Percentiles rank a stretch among this genome's conserved stretches.
Conservation (phyloP, 257 asterid genomes). For the Galeopsis tetrahit region DNA sequence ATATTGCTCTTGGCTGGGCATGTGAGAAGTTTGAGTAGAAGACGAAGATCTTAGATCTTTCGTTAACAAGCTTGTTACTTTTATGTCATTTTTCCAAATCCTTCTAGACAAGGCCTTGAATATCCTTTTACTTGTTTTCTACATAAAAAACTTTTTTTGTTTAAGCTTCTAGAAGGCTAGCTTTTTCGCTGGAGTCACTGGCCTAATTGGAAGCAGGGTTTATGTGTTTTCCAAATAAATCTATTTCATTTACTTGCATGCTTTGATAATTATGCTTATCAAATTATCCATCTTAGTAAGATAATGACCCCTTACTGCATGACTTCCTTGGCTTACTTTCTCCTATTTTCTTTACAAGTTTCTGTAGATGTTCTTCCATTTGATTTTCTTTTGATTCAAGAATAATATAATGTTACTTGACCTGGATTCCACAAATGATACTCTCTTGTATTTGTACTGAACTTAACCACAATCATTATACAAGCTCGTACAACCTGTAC, state of each 20-base stretch:
- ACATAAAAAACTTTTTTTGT: not conserved
- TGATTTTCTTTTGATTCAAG: not conserved
- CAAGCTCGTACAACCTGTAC: constrained; percentile 8
- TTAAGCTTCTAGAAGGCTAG: constrained; percentile 8
- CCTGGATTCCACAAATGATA: constrained; percentile 3
- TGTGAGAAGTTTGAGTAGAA: constrained; percentile 13
- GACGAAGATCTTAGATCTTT: not conserved
- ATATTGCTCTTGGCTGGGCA: constrained; percentile 12
- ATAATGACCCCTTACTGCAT: constrained; percentile 6
- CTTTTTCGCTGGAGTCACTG: constrained; percentile 11
- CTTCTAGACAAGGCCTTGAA: not conserved
- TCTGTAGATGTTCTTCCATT: not conserved
- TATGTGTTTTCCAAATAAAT: not conserved
- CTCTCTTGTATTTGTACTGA: not conserved
- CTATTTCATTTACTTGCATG: constrained; percentile 11
- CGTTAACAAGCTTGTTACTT: constrained; percentile 1
- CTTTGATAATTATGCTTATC: not conserved
- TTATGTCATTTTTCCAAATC: not conserved
- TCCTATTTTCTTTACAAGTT: constrained; percentile 11
- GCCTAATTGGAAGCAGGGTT: not conserved
- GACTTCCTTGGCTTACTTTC: constrained; percentile 18
- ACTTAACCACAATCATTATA: not conserved
- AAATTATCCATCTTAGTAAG: constrained; percentile 6
- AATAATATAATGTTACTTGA: not conserved
- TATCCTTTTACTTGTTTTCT: constrained; percentile 1